Conservation (phyloP, 306 rosid genomes). For the barrel medic (Medicago truncatula) region DNA sequence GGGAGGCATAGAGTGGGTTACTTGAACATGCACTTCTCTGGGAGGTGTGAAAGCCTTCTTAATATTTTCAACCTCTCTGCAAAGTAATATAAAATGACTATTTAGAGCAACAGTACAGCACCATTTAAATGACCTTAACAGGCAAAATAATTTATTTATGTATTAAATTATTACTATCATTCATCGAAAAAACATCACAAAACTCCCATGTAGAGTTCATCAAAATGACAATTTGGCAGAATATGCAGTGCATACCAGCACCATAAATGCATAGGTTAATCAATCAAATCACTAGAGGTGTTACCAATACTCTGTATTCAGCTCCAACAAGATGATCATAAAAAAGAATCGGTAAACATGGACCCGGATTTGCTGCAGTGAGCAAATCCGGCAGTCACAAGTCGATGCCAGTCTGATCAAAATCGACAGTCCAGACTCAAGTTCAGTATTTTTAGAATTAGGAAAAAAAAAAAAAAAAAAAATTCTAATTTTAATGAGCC, state of each 20-base stretch:
- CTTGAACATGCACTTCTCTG: conserved; percentile 85
- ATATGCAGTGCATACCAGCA: no score
- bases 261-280: no score
- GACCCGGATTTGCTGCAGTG: no score
- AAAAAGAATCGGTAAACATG: not conserved
- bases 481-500: no score
- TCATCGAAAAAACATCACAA: conserved; percentile 9
- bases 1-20: conserved; percentile 87
- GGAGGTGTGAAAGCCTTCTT: conserved; percentile 83
- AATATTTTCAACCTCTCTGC: conserved; percentile 74
- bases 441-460: no score
- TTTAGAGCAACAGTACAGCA: conserved; percentile 33
- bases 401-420: no score
- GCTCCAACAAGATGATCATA: conserved; percentile 28
- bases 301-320: not conserved
- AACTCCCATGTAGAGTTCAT: not conserved
- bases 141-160: not conserved
- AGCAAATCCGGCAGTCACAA: no score
- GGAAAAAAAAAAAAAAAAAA: no score
- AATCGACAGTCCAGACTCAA: no score
- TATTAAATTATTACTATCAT: not conserved
- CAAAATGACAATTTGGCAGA: conserved; percentile 11
- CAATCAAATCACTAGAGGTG: conserved; percentile 21
- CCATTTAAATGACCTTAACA: not conserved
- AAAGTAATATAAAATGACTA: conserved; percentile 22